These are phyloP conservation scores for Macrophomina tecta DNA, from an alignment of 2,329 filamentous ascomycete species.

Conservation along the genomic window DNA sequence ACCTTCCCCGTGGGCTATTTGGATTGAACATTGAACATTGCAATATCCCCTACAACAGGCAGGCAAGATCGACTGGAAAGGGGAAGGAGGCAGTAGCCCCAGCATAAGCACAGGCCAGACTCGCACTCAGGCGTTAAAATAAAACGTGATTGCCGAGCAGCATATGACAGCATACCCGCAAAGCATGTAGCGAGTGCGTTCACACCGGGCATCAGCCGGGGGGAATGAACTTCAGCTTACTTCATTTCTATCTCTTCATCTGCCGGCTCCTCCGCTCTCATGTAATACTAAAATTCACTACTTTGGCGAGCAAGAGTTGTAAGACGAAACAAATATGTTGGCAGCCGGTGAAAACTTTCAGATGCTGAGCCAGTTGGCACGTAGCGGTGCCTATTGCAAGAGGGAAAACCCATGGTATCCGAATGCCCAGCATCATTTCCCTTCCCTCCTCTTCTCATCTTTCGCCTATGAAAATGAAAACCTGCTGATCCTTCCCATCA, in stretches of 20 bases:
- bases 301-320: slow-evolving; percentile 19
- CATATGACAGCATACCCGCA: background rate
- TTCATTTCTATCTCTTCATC: slow-evolving; percentile 21
- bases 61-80: background rate
- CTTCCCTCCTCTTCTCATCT: slow-evolving; percentile 4
- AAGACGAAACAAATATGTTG: slow-evolving; percentile 18
- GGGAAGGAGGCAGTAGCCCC: background rate
- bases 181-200: background rate
- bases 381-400: slow-evolving; percentile 5
- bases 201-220: background rate
- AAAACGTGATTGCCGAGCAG: background rate
- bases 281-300: slow-evolving; percentile 25
- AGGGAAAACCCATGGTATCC: slow-evolving; percentile 23
- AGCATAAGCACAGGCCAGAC: background rate
- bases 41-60: background rate
- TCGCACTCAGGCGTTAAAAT: background rate
- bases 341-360: slow-evolving; percentile 3
- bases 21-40: no score
- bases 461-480: slow-evolving; percentile 15
- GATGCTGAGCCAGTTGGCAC: slow-evolving; percentile 5
- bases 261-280: background rate
- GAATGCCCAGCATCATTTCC: slow-evolving; percentile 20
- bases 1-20: no score
- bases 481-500: slow-evolving; percentile 16
- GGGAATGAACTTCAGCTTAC: slow-evolving; percentile 24